Base-by-base conservation (phyloP, 83 land plant genomes). In the Diphasiastrum complanatum region DNA sequence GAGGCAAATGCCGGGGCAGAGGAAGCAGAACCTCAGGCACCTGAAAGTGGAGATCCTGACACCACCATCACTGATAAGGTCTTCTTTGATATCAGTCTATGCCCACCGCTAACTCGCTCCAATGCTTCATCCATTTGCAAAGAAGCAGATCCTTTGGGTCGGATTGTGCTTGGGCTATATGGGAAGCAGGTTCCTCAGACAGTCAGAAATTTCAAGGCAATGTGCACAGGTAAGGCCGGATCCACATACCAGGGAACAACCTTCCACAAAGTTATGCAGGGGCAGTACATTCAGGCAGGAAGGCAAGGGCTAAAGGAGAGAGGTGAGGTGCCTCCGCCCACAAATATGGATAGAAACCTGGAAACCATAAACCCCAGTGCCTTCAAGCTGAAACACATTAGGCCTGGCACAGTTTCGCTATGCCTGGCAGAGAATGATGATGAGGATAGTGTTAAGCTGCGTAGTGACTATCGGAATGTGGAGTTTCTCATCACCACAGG, bases 401-500 rank as follows among this genome's bases (percentile, higher is more conserved):
- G 80, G 45, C 82, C 85, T 6, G 97, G 97, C 31, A 78, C 85
- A 2, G 74, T 91, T 5, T 91, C 97, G 25, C 75, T 91, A 38
- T 84, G 95, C 35, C 52, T 91, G 41, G 72, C 83, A 14, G 86
- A 80, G 80, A 91, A 91, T 65, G 97, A 91, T 51, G 95, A 91
- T 47, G 90, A 87, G 12, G 91, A 80, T n/a, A 73, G 68, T 20
- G 23, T 78, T 1, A 87, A 75, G 76, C 65, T 87, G 1, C 68
- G 69, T 29, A 70, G 81, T 0, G 71, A 80, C 31, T 91, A 91
- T 43, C 70, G 79, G 33, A 91, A 91, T 67, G 91, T 91, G 30
- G 85, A 91, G 78, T 91, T 91, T 76, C 53, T 91, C 65, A 81
- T 91, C 56, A 91, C 97, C 24, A 91, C 95, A 3, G 97, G 75